phyloP scores from a whole-genome alignment of 1,284 basidiomycete genomes.

The Agaricales sp. region DNA sequence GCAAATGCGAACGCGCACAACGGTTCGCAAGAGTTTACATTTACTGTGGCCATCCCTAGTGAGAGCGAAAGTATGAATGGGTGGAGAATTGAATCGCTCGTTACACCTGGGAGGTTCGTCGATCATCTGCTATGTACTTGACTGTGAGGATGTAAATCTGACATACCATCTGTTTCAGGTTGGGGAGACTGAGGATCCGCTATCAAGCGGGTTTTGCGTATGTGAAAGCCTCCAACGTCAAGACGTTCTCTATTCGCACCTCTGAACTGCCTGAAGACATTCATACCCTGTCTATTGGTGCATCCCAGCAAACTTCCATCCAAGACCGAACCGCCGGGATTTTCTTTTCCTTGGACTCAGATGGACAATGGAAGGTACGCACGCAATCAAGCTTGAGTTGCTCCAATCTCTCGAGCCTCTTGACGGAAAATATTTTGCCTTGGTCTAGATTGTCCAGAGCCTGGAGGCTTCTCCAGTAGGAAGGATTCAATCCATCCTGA shows the following conservation, averaged over 20 bases:
- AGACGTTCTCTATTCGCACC: constrained; percentile 24
- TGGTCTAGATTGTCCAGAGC: no score
- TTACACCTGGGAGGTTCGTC: constrained; percentile 49
- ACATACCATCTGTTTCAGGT: not conserved
- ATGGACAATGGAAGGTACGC: no score
- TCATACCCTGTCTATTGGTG: not conserved
- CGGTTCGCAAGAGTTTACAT: constrained; percentile 34
- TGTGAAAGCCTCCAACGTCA: constrained; percentile 32
- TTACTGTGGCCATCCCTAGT: constrained; percentile 41
- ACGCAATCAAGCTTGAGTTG: no score
- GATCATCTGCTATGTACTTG: not conserved
- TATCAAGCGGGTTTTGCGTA: constrained; percentile 15
- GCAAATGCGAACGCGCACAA: constrained; percentile 7
- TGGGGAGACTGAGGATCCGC: constrained; percentile 2
- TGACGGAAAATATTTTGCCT: no score
- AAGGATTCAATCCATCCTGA: constrained; percentile 56
- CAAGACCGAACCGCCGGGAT: no score
- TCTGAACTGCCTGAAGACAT: not conserved
- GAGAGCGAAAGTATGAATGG: not conserved
- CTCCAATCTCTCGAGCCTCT: no score
- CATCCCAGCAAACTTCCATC: no score
- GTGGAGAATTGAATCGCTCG: constrained; percentile 45
- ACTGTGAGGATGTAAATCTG: not conserved
- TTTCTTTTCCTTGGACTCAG: no score
- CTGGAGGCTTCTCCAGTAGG: no score